phyloP scores from a whole-genome alignment of 176 grass and related monocot genomes.

The Phoenix dactylifera region DNA sequence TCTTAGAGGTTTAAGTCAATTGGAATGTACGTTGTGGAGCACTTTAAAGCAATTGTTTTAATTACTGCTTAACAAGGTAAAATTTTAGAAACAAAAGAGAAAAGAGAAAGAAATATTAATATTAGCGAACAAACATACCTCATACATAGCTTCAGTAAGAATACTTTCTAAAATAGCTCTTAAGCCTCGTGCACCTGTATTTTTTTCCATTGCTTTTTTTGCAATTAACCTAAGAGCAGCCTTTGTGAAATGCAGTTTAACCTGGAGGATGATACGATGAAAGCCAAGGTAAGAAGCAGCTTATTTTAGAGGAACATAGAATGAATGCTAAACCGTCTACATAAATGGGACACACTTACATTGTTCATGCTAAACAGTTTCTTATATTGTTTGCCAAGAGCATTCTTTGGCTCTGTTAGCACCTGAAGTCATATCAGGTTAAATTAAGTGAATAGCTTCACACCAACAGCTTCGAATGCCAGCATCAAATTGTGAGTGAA shows the following conservation, averaged over 20 bases:
- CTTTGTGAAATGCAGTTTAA: constrained; percentile 69
- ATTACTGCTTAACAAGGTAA: too few species aligned
- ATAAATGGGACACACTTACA: constrained; percentile 29
- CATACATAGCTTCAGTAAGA: constrained; percentile 95
- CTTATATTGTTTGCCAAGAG: constrained; percentile 89
- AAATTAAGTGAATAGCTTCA: neutral
- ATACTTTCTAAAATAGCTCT: constrained; percentile 79
- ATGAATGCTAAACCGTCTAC: neutral
- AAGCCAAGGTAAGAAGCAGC: constrained; percentile 12
- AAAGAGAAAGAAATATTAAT: neutral
- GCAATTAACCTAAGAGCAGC: constrained; percentile 63
- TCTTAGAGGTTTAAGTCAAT: too few species aligned
- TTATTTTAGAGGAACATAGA: constrained; percentile 3
- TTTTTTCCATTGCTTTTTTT: constrained; percentile 65
- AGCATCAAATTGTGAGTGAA: too few species aligned
- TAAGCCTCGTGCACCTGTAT: constrained; percentile 88
- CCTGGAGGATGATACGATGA: constrained; percentile 29
- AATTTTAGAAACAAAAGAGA: neutral
- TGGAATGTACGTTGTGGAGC: too few species aligned
- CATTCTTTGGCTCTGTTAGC: constrained; percentile 87
- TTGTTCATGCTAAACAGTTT: constrained; percentile 92
- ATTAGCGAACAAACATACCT: constrained; percentile 39
- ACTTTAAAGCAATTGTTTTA: too few species aligned
- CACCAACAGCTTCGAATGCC: too few species aligned
- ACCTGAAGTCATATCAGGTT: constrained; percentile 51